phyloP scores from a whole-genome alignment of 805 yeast species.

The Wickerhamiella galacta region DNA sequence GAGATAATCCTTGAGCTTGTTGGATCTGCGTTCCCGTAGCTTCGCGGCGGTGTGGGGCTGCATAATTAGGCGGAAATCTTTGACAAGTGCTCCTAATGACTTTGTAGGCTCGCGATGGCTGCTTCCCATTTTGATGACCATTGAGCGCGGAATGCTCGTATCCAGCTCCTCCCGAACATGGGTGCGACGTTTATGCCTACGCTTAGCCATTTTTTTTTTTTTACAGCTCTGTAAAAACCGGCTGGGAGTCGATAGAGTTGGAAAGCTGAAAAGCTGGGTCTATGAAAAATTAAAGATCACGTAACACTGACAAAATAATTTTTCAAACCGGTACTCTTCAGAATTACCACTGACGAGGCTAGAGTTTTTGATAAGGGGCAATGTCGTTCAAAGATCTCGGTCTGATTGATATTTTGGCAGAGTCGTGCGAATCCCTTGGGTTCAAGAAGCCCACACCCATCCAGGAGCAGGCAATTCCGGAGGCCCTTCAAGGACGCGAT shows the following conservation, averaged over 20 bases:
- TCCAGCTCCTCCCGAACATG: constrained; percentile 58
- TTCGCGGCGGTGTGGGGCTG: constrained; percentile 93
- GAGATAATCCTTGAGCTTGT: constrained; percentile 78
- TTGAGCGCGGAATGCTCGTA: constrained; percentile 66
- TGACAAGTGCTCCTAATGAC: constrained; percentile 67
- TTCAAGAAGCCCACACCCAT: constrained; percentile 82
- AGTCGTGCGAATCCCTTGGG: constrained; percentile 60
- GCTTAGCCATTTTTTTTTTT: constrained; percentile 10
- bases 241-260: too few species aligned
- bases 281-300: too few species aligned
- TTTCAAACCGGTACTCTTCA: too few species aligned
- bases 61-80: constrained; percentile 78
- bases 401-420: constrained; percentile 33
- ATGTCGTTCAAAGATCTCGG: constrained; percentile 24
- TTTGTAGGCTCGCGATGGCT: constrained; percentile 49
- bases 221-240: too few species aligned
- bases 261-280: too few species aligned
- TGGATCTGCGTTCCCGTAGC: constrained; percentile 69
- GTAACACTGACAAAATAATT: constrained; percentile 1
- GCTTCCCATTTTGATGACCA: constrained; percentile 80
- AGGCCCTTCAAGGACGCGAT: constrained; percentile 79
- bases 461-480: constrained; percentile 81
- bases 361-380: too few species aligned
- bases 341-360: too few species aligned
- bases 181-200: constrained; percentile 64